Evolutionary conservation across 1,139 yeast species (phyloP), one percentile per base, ranked within the genome.

Genomic region (Sugiyamaella pinicola): DNA sequence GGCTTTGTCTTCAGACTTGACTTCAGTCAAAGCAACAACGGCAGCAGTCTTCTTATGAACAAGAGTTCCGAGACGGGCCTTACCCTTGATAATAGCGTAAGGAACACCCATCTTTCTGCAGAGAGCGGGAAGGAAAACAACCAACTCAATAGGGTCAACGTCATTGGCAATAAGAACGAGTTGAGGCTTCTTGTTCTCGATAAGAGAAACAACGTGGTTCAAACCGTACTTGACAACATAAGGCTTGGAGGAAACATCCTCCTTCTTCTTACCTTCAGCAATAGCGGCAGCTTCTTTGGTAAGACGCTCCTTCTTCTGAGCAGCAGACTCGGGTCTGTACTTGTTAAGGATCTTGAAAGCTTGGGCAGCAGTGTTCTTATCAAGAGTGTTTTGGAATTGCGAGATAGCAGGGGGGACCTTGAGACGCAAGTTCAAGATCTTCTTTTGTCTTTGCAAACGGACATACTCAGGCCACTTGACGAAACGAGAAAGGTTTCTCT

Each of bases 31-130:
- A 71, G 98, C 98, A 70, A 95, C 96, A 67, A 89, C 97, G 61
- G 98, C 84, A 66, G 96, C 85, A 71, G 93, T 90, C 87, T 91
- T 91, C 81, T 89, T 83, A 88, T 90, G 96, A 63, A 90, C 96
- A 70, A 91, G 84, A 70, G 96, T 87, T 69, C 97, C 97, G 72
- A 91, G 85, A 84, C 97, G 89, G 65, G 97, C 96, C 86, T 90
- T 91, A 78, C 97, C 97, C 84, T 91, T 91, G 71, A 91, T 89
- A 74, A 91, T 87, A 67, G 97, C 97, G 82, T 90, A 91, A 75
- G 98, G 98, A 66, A 93, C 90, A 79, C 98, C 98, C 95, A 91
- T 85, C 86, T 91, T 91, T 82, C 93, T 88, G 83, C 97, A 91
- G 73, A 91, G 84, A 77, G 98, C 97, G 74, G 98, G 98, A 68